A percentile compares a stretch with the other conserved stretches of the same genome.
Conservation (phyloP, 306 rosid genomes). For the Malus sylvestris region DNA sequence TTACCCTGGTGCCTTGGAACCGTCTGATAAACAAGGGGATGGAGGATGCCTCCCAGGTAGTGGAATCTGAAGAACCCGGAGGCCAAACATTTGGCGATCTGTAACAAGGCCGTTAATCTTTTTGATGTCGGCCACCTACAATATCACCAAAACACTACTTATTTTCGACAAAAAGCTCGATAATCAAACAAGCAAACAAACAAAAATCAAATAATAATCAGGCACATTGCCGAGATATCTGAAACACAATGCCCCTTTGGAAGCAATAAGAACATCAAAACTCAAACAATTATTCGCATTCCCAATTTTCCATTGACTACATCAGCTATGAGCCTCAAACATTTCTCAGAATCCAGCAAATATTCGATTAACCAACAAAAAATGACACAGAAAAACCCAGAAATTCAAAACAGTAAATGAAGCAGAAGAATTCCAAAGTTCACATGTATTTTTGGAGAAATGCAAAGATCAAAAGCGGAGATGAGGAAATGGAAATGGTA, state of each 20-base stretch:
- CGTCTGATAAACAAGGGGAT: constrained; percentile 62
- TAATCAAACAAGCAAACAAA: not conserved
- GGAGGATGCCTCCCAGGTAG: constrained; percentile 94
- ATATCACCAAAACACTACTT: constrained; percentile 1
- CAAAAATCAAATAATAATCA: not conserved
- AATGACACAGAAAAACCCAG: not conserved
- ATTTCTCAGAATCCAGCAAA: not conserved
- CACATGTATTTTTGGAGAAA: not conserved
- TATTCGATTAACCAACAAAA: not conserved
- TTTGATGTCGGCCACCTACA: constrained; percentile 66
- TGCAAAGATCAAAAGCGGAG: not conserved
- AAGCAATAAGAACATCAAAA: not conserved
- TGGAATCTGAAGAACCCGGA: constrained; percentile 70
- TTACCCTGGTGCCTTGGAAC: constrained; percentile 35
- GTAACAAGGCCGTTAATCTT: constrained; percentile 82
- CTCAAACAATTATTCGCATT: not conserved
- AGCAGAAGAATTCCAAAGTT: not conserved
- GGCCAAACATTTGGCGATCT: constrained; percentile 88
- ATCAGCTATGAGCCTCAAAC: not conserved
- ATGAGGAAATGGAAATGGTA: not conserved
- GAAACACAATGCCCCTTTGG: not conserved
- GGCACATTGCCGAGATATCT: not conserved
- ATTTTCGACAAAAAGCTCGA: not conserved
- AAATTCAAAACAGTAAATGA: not conserved
- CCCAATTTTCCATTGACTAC: not conserved